phyloP scores from a whole-genome alignment of 495 filamentous ascomycete species.

The Xylaria telfairii region DNA sequence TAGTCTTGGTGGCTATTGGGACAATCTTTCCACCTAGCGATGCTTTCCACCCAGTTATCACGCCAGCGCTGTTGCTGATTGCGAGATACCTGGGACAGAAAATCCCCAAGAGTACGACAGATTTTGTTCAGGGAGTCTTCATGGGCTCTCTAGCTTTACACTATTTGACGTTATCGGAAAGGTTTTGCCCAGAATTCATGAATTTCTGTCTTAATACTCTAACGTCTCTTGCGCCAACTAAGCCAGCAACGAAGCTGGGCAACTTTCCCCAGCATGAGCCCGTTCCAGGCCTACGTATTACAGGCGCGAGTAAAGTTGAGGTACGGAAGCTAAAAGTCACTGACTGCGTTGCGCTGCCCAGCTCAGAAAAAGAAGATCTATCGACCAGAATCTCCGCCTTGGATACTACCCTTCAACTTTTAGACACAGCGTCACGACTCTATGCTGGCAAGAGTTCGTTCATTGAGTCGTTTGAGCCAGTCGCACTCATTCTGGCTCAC shows the following conservation, averaged over 20 bases:
- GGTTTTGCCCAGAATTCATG: slow-evolving; percentile 86
- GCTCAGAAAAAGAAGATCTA: slow-evolving; percentile 42
- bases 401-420: slow-evolving; percentile 60
- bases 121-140: slow-evolving; percentile 78
- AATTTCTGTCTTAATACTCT: slow-evolving; percentile 81
- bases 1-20: slow-evolving; percentile 80
- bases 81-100: slow-evolving; percentile 82
- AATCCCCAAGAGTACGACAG: slow-evolving; percentile 63
- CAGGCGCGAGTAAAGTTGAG: slow-evolving; percentile 37
- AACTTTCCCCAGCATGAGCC: slow-evolving; percentile 69
- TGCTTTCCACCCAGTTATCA: slow-evolving; percentile 92
- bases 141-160: slow-evolving; percentile 75
- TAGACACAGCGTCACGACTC: slow-evolving; percentile 64
- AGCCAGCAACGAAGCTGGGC: slow-evolving; percentile 50
- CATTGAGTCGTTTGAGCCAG: slow-evolving; percentile 72
- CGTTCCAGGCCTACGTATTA: slow-evolving; percentile 59
- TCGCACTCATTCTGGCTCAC: slow-evolving; percentile 59
- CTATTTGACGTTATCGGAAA: slow-evolving; percentile 80
- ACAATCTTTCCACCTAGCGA: slow-evolving; percentile 93
- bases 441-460: slow-evolving; percentile 75
- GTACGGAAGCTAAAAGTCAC: slow-evolving; percentile 53
- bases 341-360: slow-evolving; percentile 55
- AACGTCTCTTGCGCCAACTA: slow-evolving; percentile 66
- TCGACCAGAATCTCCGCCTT: slow-evolving; percentile 65
- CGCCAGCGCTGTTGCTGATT: slow-evolving; percentile 83